Evolutionary conservation across 2,329 filamentous ascomycete species (phyloP), one percentile per base, ranked within the genome.

Genomic region (Huntiella abstrusa): DNA sequence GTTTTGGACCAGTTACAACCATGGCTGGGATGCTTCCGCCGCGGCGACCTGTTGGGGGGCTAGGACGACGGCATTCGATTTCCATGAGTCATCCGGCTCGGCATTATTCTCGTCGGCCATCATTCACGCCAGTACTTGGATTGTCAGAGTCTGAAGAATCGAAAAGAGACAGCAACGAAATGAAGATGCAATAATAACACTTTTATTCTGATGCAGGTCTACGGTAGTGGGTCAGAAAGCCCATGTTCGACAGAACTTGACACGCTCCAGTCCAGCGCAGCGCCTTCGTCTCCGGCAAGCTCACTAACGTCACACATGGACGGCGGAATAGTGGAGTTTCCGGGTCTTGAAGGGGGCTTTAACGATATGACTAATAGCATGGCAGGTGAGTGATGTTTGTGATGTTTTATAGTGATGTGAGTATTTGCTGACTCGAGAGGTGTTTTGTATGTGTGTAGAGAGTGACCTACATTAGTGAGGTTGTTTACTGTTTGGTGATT

Each of bases 181-280:
- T 41, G 40, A 32, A 12, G 12, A 13, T 41, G 15, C 19, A 41
- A 41, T 41, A 41, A 22, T 41, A 41, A 41, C 40, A 41, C 22
- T 28, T 32, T 16, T 32, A 28, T 22, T 41, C 22, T 22, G 13
- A 12, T 41, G n/a, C 40, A 41, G 40, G 19, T 41, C 33, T 41
- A 16, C 15, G 40, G 11, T 15, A 32, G 19, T 32, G 40, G 40
- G 17, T 32, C 40, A 28, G 40, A n/a, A 7, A 32, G 19, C 13
- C 40, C 40, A 13, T n/a, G 22, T 10, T 41, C 40, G 13, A 32
- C 40, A 22, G 19, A 28, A 22, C 19, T 32, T n/a, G 19, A 19
- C 17, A 41, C 40, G 17, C 15, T 41, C 6, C 17, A 41, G 40
- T 28, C 40, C n/a, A 41, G 22, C 19, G 22, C 40, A 4, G 40